Percentiles rank a stretch among this genome's conserved stretches.
phyloP scores from a whole-genome alignment of 768 basidiomycete species.

The Paxillus involutus region DNA sequence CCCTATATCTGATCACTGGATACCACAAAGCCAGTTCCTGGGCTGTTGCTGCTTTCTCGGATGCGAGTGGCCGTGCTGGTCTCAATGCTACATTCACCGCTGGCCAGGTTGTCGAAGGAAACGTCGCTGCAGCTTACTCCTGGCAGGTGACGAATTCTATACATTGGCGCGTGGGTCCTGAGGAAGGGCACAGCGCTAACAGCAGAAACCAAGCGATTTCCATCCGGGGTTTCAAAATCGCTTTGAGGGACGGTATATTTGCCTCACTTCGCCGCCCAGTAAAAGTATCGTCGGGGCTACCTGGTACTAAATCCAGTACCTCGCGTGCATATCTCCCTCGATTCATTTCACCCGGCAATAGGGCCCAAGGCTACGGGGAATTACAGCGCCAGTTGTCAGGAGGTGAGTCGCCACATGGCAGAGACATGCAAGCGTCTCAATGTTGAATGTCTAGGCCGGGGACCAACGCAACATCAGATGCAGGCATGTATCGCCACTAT shows the following conservation, averaged over 20 bases:
- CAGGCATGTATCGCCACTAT: too few relatives aligned
- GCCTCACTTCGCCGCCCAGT: background rate
- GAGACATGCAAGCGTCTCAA: too few relatives aligned
- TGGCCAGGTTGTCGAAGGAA: background rate
- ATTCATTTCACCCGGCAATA: too few relatives aligned
- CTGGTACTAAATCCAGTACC: too few relatives aligned
- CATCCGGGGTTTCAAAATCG: background rate
- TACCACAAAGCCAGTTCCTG: conserved; percentile 25
- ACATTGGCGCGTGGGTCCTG: background rate
- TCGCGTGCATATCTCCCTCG: too few relatives aligned
- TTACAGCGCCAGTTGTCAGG: too few relatives aligned
- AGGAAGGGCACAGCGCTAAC: background rate
- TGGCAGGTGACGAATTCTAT: background rate
- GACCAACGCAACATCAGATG: too few relatives aligned
- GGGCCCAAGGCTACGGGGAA: too few relatives aligned
- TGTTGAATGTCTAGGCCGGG: too few relatives aligned
- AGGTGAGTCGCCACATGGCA: too few relatives aligned
- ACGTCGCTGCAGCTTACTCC: background rate
- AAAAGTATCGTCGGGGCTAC: background rate
- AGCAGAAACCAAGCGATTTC: background rate
- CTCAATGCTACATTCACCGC: background rate
- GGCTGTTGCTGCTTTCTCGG: conserved; percentile 18
- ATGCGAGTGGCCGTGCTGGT: background rate
- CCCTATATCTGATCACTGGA: conserved; percentile 29
- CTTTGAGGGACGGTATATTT: background rate